Evolutionary conservation across 1,284 basidiomycete species (phyloP), one percentile per base, ranked within the genome.

Genomic region (Caloboletus inedulis): DNA sequence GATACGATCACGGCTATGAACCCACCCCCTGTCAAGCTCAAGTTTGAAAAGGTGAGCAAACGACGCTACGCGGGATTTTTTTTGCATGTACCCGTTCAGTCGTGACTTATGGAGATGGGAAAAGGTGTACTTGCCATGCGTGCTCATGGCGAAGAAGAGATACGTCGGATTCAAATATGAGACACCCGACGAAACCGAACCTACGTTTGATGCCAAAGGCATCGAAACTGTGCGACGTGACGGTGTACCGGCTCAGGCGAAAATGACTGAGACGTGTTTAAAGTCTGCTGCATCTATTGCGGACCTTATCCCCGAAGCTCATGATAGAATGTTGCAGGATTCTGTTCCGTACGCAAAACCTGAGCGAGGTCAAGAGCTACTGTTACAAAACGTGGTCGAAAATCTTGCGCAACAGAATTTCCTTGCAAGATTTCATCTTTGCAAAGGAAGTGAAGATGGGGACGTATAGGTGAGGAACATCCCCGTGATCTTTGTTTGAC

Each of bases 161-260:
- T 98, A 98, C 62, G 95, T 97, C 9, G 96, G 96, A 2, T 94
- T 91, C 76, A 97, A 95, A 69, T 98, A 89, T 61, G 97, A 99
- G 69, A 79, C 75, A 49, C 79, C 86, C 0, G 87, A 93, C 57
- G 91, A 97, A 16, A 68, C 59, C 2, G 85, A 89, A 47, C 91
- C 94, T 0, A 77, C 74, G 0, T 98, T 99, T 62, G 96, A 99
- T 61, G 97, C 94, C 5, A 98, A 99, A 70, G 97, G 96, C 0
- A 98, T 99, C 54, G 97, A 99, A 72, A 98, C 94, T 0, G 90
- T 99, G 21, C 80, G 97, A 5, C 77, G 96, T 48, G 97, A 99
- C 64, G 92, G 92, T 7, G 84, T 94, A 39, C 80, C 84, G 2
- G 94, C 93, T 0, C 89, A 93, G 63, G 81, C 84, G 62, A 96